Evolutionary conservation across 129 eudicot species (phyloP).

Genomic region (Smallanthus sonchifolius): DNA sequence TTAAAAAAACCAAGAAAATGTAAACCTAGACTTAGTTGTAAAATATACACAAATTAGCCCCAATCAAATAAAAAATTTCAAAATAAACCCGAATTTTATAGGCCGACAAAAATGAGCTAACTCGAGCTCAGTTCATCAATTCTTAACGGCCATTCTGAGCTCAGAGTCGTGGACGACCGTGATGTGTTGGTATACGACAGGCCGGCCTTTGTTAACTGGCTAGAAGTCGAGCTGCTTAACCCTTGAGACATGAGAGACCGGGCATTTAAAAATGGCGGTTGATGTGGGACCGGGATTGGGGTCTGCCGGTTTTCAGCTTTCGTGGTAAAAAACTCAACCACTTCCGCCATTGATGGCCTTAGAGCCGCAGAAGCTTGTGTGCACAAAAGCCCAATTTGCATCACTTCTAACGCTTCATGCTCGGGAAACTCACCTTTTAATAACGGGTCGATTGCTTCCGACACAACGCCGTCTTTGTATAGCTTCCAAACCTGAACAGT

Average conservation of each 20-base stretch:
- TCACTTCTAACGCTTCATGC: constrained; percentile 41
- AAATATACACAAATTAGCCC: constrained; percentile 28
- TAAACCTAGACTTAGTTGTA: constrained; percentile 19
- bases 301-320: constrained; percentile 25
- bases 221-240: constrained; percentile 31
- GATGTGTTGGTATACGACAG: constrained; percentile 50
- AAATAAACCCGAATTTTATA: too few relatives aligned
- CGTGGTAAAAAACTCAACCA: constrained; percentile 43
- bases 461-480: constrained; percentile 37
- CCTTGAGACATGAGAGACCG: constrained; percentile 34
- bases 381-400: constrained; percentile 63
- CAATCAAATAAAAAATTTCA: background rate
- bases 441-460: constrained; percentile 54
- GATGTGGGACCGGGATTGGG: constrained; percentile 52
- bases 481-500: constrained; percentile 56
- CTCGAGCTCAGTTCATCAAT: constrained; percentile 34
- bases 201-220: constrained; percentile 34
- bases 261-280: constrained; percentile 61
- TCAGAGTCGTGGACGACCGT: constrained; percentile 50
- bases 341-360: constrained; percentile 73
- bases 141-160: constrained; percentile 50
- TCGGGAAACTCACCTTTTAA: constrained; percentile 42
- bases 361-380: constrained; percentile 62
- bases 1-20: background rate
- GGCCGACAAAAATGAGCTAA: constrained; percentile 10